phyloP scores from a whole-genome alignment of 2,329 filamentous ascomycete species.

The Cladosporium sp. region DNA sequence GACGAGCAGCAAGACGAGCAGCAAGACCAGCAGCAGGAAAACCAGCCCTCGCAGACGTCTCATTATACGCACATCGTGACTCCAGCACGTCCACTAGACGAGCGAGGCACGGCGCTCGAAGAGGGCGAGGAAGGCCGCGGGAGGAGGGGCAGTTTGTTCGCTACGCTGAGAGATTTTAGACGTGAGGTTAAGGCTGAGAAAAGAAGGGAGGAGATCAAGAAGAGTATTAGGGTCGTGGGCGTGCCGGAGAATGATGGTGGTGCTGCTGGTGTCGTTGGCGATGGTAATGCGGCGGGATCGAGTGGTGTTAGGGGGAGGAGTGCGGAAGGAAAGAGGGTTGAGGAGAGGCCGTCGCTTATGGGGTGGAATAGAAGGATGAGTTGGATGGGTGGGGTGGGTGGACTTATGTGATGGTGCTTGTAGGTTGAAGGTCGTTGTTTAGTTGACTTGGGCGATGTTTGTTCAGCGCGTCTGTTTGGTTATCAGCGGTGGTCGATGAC shows the following conservation, averaged over 20 bases:
- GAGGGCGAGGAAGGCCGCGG: background rate
- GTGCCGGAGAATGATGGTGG: background rate
- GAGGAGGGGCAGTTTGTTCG: conserved; percentile 7
- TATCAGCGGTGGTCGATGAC: no score
- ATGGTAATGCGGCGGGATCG: no score
- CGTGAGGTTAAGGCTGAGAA: conserved; percentile 24
- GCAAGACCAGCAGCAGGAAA: no score
- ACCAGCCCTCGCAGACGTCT: background rate
- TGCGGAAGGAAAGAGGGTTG: background rate
- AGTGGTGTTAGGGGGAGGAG: conserved; percentile 3
- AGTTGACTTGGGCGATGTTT: no score
- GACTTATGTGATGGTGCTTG: no score
- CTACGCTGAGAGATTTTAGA: conserved; percentile 7
- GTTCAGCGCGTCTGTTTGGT: no score
- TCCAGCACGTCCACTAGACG: conserved; percentile 21
- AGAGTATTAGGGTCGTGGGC: conserved; percentile 27
- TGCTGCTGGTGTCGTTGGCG: background rate
- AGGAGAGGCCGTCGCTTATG: background rate
- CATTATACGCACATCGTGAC: conserved; percentile 15
- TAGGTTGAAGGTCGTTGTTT: no score
- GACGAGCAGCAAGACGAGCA: no score
- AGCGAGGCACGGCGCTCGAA: conserved; percentile 10
- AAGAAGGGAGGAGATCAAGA: conserved; percentile 30
- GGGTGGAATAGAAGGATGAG: conserved; percentile 3
- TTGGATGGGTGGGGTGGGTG: conserved; percentile 5